Conservation (phyloP, 169 alveolate genomes). For the Plasmodium berghei region DNA sequence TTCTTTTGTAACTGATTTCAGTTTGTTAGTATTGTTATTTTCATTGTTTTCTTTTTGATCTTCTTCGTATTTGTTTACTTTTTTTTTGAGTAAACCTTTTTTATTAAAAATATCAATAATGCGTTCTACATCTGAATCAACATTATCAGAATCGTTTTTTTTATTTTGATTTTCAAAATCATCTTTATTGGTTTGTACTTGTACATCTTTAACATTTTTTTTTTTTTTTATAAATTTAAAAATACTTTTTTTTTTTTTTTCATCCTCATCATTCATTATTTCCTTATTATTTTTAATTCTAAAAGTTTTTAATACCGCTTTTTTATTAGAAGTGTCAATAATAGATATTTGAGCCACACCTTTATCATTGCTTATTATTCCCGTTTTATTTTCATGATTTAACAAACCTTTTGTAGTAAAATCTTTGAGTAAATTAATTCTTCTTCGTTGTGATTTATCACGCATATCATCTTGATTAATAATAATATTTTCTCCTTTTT, state of each 20-base stretch:
- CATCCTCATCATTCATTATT: neutral
- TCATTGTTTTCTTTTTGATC: neutral
- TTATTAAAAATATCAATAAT: constrained; percentile 20
- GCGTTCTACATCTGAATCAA: constrained; percentile 23
- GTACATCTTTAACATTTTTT: constrained; percentile 29
- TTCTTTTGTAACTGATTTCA: neutral
- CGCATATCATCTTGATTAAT: neutral
- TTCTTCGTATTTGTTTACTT: neutral
- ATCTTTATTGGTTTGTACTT: constrained; percentile 49
- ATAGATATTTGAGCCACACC: constrained; percentile 4
- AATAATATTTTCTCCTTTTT: constrained; percentile 15
- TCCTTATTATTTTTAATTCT: constrained; percentile 13
- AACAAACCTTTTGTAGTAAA: neutral
- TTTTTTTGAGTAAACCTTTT: neutral
- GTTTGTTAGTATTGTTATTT: neutral
- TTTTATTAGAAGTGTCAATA: constrained; percentile 21
- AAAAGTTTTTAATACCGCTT: constrained; percentile 29
- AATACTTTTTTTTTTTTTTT: neutral
- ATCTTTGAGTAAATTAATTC: neutral
- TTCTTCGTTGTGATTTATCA: neutral
- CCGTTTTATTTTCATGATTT: neutral
- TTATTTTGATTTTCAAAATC: constrained; percentile 1
- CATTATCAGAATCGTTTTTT: neutral
- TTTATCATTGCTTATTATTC: neutral
- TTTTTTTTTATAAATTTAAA: neutral